phyloP scores from a whole-genome alignment of 495 filamentous ascomycete species.

The Lophiotrema nucula region DNA sequence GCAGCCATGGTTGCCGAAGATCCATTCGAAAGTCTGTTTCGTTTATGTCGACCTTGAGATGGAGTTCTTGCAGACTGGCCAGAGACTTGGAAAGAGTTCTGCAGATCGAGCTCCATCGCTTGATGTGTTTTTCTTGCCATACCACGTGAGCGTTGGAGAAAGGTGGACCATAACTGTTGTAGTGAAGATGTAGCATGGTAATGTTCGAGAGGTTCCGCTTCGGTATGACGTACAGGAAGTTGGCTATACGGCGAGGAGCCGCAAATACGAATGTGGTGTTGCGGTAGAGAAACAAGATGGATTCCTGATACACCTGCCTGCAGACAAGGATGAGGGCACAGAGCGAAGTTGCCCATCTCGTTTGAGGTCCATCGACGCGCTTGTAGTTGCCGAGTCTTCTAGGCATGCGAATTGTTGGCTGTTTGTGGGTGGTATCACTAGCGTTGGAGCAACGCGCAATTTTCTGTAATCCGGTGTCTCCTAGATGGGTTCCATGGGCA shows the following conservation, averaged over 20 bases:
- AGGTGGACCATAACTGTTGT: slow-evolving; percentile 16
- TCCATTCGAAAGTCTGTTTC: slow-evolving; percentile 4
- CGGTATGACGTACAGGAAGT: slow-evolving; percentile 19
- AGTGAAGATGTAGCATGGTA: slow-evolving; percentile 21
- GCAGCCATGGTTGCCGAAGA: slow-evolving; percentile 12
- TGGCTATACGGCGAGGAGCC: slow-evolving; percentile 15
- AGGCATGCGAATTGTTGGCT: slow-evolving; percentile 13
- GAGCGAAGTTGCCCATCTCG: slow-evolving; percentile 19
- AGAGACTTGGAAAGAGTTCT: slow-evolving; percentile 5
- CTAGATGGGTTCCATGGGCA: slow-evolving; percentile 1
- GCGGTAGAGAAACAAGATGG: slow-evolving; percentile 19
- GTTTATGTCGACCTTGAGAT: slow-evolving; percentile 20
- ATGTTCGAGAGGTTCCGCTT: slow-evolving; percentile 3
- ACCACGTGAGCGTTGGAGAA: not conserved
- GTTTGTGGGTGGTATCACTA: not conserved
- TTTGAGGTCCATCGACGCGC: slow-evolving; percentile 16
- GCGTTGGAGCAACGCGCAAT: not conserved
- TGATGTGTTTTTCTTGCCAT: slow-evolving; percentile 14
- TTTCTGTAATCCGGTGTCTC: not conserved
- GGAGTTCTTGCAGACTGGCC: slow-evolving; percentile 3
- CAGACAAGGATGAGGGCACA: slow-evolving; percentile 28
- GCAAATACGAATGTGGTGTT: slow-evolving; percentile 27
- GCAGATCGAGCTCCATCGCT: slow-evolving; percentile 6
- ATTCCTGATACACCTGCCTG: slow-evolving; percentile 21
- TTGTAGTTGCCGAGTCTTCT: slow-evolving; percentile 14